Conservation (phyloP, 495 filamentous ascomycete species). For the Schizothecium vesticola region DNA sequence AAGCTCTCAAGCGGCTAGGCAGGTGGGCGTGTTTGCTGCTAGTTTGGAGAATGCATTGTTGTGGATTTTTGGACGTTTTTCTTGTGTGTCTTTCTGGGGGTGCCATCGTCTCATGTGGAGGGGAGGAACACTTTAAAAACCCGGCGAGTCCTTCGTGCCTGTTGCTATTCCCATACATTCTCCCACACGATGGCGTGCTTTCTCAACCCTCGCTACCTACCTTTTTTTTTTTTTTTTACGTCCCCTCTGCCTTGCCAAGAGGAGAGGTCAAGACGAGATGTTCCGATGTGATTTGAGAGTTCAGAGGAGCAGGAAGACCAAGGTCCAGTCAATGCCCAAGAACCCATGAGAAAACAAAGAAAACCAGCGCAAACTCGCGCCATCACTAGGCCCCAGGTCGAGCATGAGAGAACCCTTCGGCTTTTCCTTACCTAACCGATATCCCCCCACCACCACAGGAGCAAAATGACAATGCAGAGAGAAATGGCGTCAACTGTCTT, state of each 20-base stretch:
- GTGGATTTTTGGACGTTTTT: not conserved
- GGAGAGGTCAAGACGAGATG: not conserved
- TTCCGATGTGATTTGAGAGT: no score
- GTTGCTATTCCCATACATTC: not conserved
- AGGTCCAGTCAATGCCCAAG: not conserved
- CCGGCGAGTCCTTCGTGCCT: not conserved
- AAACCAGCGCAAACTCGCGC: not conserved
- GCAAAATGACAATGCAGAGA: not conserved
- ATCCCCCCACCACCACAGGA: not conserved
- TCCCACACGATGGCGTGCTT: not conserved
- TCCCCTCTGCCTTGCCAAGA: not conserved
- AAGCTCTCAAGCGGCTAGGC: not conserved
- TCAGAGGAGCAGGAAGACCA: not conserved
- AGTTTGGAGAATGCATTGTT: not conserved
- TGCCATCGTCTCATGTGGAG: not conserved
- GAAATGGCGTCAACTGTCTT: not conserved
- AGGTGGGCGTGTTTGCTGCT: not conserved
- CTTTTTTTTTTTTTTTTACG: not conserved
- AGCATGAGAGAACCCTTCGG: not conserved
- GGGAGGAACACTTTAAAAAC: not conserved
- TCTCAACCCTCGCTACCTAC: not conserved
- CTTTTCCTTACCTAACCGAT: not conserved
- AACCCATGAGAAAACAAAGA: not conserved
- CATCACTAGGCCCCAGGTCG: not conserved
- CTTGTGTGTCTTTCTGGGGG: not conserved